Evolutionary conservation across 2,329 filamentous ascomycete genomes (phyloP).

Genomic region (Zasmidium citrigriseum): DNA sequence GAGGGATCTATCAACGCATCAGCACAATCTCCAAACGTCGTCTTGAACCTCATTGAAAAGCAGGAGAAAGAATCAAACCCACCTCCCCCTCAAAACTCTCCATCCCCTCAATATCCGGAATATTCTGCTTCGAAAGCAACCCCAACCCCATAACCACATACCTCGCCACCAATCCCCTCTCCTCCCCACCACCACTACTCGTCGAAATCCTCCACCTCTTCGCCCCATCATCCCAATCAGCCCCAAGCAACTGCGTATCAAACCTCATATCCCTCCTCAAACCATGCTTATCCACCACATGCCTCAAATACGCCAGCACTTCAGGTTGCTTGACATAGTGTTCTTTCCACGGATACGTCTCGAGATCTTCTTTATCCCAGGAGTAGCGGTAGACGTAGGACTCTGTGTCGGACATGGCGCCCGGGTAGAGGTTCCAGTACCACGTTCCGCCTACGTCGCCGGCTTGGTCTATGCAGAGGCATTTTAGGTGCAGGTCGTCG

Average conservation of each 20-base stretch:
- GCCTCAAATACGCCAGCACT: conserved; percentile 22
- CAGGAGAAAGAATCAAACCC: conserved; percentile 27
- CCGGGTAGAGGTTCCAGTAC: conserved; percentile 32
- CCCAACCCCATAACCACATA: conserved; percentile 44
- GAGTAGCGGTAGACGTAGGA: conserved; percentile 34
- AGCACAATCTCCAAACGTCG: conserved; percentile 19
- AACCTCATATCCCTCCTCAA: conserved; percentile 23
- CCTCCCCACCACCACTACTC: neutral
- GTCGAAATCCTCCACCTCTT: conserved; percentile 13
- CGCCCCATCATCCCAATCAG: conserved; percentile 21
- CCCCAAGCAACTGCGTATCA: conserved; percentile 24
- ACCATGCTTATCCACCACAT: conserved; percentile 19
- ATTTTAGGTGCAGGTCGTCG: conserved; percentile 24
- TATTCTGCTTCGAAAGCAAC: conserved; percentile 39
- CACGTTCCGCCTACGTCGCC: conserved; percentile 47
- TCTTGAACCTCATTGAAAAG: neutral
- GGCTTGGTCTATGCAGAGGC: conserved; percentile 44
- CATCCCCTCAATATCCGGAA: conserved; percentile 39
- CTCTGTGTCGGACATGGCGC: conserved; percentile 29
- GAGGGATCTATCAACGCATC: conserved; percentile 35
- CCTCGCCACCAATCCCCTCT: conserved; percentile 11
- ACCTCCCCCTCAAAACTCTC: conserved; percentile 41
- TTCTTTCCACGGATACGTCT: conserved; percentile 33
- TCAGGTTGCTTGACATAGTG: conserved; percentile 48
- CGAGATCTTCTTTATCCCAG: conserved; percentile 38